Evolutionary conservation across 2,329 filamentous ascomycete genomes (phyloP).

Genomic region (Apiospora arundinis): DNA sequence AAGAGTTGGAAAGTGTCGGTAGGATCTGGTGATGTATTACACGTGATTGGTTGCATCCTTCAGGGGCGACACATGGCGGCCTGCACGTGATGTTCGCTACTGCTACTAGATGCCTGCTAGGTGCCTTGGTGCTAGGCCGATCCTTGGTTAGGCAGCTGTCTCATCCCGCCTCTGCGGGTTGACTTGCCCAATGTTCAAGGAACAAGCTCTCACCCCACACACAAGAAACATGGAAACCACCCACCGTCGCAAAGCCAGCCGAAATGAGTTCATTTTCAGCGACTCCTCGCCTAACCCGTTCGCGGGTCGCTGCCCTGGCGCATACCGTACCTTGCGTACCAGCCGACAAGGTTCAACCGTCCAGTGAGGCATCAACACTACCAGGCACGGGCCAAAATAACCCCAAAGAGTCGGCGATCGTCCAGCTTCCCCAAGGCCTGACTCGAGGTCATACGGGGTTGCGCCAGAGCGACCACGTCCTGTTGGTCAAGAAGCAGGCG

Average conservation of each 20-base stretch:
- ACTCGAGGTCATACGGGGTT: conserved; percentile 21
- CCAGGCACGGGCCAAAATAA: background rate
- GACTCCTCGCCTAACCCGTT: background rate
- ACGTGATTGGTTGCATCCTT: background rate
- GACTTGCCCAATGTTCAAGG: background rate
- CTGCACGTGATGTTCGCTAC: background rate
- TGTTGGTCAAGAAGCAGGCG: conserved; percentile 24
- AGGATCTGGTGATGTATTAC: background rate
- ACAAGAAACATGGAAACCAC: background rate
- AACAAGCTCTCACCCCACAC: background rate
- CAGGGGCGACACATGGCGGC: background rate
- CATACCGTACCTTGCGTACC: background rate
- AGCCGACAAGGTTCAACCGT: background rate
- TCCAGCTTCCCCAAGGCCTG: conserved; percentile 25
- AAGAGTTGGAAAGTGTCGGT: background rate
- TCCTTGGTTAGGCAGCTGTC: background rate
- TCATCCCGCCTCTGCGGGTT: background rate
- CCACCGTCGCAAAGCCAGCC: background rate
- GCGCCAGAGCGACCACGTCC: conserved; percentile 1
- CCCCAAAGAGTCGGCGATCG: background rate
- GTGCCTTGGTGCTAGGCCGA: background rate
- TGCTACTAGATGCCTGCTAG: background rate
- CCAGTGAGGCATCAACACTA: background rate
- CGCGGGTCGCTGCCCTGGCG: background rate
- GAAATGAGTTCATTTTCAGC: background rate